phyloP scores from a whole-genome alignment of 2,329 filamentous ascomycete species.

The Scedosporium boydii region DNA sequence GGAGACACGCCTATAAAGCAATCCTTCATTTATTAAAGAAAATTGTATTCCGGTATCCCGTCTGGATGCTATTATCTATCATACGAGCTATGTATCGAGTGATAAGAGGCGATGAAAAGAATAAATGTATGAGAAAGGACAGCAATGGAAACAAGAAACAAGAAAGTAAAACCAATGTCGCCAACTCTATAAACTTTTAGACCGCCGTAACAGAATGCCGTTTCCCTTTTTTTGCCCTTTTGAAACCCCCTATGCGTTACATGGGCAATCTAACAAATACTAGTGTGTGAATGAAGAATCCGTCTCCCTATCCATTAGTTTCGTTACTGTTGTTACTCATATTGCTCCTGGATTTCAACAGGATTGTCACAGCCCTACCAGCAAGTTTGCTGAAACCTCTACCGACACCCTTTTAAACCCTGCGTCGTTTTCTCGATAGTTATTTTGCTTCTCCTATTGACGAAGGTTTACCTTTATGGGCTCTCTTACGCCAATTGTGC shows the following conservation, averaged over 20 bases:
- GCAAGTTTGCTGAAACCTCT: too few relatives aligned
- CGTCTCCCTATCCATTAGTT: too few relatives aligned
- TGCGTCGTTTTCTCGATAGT: too few relatives aligned
- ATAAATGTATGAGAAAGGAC: background rate
- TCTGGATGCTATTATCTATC: background rate
- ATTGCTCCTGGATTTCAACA: too few relatives aligned
- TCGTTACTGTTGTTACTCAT: too few relatives aligned
- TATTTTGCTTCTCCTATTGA: too few relatives aligned
- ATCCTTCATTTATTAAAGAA: background rate
- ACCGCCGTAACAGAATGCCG: background rate
- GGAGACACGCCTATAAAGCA: background rate
- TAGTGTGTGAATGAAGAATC: too few relatives aligned
- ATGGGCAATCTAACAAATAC: too few relatives aligned
- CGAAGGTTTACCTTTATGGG: too few relatives aligned
- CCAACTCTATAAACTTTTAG: background rate
- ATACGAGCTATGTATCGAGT: background rate
- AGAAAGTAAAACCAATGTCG: background rate
- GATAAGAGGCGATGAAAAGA: background rate
- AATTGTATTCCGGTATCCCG: background rate
- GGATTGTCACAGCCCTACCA: too few relatives aligned
- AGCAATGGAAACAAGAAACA: background rate
- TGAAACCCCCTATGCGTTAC: background rate
- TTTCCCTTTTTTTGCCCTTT: background rate
- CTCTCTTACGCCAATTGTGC: too few relatives aligned
- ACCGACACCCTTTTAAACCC: too few relatives aligned